A percentile compares a stretch with the other conserved stretches of the same genome.
These are phyloP conservation scores for Solanum habrochaites DNA, from an alignment of 257 asterid genomes.

Conservation along the genomic window DNA sequence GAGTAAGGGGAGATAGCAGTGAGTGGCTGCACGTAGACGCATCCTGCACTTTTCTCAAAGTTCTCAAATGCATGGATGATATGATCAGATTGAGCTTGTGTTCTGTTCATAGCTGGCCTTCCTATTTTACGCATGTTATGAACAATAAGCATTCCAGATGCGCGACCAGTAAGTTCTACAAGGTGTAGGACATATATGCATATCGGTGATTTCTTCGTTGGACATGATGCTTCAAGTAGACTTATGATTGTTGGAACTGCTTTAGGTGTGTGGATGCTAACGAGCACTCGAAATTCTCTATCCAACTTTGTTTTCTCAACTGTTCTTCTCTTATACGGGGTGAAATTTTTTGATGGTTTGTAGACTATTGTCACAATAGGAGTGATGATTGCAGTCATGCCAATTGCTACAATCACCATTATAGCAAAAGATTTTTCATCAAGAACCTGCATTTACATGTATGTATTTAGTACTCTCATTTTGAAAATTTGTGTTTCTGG, in stretches of 20 bases:
- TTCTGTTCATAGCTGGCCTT: conserved; percentile 56
- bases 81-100: conserved; percentile 87
- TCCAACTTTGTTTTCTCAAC: conserved; percentile 51
- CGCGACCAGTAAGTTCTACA: conserved; percentile 88
- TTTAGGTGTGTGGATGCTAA: conserved; percentile 69
- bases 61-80: conserved; percentile 83
- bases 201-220: conserved; percentile 66
- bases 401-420: conserved; percentile 68
- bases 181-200: conserved; percentile 69
- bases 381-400: conserved; percentile 60
- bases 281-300: conserved; percentile 53
- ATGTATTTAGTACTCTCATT: neutral
- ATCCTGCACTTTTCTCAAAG: conserved; percentile 53
- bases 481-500: neutral
- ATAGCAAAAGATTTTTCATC: conserved; percentile 73
- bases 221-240: conserved; percentile 78
- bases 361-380: conserved; percentile 56
- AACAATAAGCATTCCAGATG: conserved; percentile 89
- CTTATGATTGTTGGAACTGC: conserved; percentile 81
- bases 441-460: conserved; percentile 31
- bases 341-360: conserved; percentile 51
- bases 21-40: conserved; percentile 57
- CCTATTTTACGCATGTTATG: conserved; percentile 55
- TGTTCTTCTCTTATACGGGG: conserved; percentile 59
- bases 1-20: conserved; percentile 93